Conservation (phyloP, 805 yeast genomes). For the Clavispora vitiphila region DNA sequence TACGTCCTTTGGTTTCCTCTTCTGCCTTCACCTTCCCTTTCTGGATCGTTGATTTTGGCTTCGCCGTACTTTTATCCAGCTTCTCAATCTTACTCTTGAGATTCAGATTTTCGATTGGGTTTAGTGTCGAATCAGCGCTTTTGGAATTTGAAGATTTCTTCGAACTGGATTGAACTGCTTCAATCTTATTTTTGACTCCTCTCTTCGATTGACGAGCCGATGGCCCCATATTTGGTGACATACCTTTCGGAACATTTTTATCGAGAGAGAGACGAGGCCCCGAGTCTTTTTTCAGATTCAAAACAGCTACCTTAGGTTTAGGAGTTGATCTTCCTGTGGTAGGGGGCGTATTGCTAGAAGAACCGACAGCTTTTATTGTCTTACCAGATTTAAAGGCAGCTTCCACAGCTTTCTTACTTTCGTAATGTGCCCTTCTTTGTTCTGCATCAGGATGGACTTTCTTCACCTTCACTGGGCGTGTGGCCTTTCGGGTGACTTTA, state of each 20-base stretch:
- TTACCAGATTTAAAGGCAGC: constrained; percentile 32
- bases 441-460: constrained; percentile 22
- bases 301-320: constrained; percentile 1
- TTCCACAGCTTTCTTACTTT: constrained; percentile 26
- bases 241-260: no score
- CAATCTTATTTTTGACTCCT: no score
- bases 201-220: no score
- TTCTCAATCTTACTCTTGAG: neutral
- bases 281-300: neutral
- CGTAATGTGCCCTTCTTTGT: constrained; percentile 35
- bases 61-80: no score
- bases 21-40: no score
- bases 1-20: no score
- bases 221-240: no score
- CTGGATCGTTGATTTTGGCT: no score
- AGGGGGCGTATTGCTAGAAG: constrained; percentile 13
- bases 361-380: constrained; percentile 36
- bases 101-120: neutral
- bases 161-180: no score
- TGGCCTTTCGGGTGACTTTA: constrained; percentile 24
- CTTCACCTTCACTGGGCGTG: constrained; percentile 12
- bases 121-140: neutral
- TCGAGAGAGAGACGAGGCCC: no score
- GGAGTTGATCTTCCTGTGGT: constrained; percentile 12
- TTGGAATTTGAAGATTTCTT: no score